phyloP scores from a whole-genome alignment of 345 rosid species.

The Brassica carinata region DNA sequence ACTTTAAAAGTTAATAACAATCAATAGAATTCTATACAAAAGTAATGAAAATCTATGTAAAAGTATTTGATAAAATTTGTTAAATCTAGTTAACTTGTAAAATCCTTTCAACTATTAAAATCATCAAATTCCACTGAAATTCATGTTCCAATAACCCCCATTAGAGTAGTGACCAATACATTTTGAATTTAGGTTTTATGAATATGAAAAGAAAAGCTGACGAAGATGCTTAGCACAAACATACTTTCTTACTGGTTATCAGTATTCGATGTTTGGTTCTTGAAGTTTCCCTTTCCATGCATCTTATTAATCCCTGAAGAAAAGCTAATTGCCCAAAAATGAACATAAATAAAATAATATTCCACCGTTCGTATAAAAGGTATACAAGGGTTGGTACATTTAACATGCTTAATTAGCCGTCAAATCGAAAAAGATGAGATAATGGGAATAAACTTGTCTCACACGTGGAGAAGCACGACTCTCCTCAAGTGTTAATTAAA shows the following conservation, averaged over 20 bases:
- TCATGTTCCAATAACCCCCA: no score
- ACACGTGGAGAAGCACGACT: slow-evolving; percentile 24
- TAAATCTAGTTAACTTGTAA: no score
- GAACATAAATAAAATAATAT: slow-evolving; percentile 10
- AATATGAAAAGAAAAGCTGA: slow-evolving; percentile 33
- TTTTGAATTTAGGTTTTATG: not conserved
- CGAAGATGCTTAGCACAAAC: slow-evolving; percentile 30
- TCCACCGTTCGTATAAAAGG: slow-evolving; percentile 23
- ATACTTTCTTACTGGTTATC: slow-evolving; percentile 26
- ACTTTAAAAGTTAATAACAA: no score
- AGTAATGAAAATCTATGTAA: no score
- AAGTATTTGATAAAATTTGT: no score
- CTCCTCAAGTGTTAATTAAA: not conserved
- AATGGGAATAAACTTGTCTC: slow-evolving; percentile 14
- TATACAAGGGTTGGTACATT: slow-evolving; percentile 1
- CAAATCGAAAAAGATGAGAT: slow-evolving; percentile 3
- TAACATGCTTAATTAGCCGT: not conserved
- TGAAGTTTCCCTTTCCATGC: slow-evolving; percentile 28
- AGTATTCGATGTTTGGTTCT: slow-evolving; percentile 35
- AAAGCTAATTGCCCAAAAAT: slow-evolving; percentile 19
- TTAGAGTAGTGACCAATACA: slow-evolving; percentile 35
- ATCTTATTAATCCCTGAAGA: slow-evolving; percentile 19
- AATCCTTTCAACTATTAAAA: no score
- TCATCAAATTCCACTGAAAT: no score
- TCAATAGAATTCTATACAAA: no score